Base-by-base conservation (phyloP, 345 rosid species). In the Hypericum androsaemum region DNA sequence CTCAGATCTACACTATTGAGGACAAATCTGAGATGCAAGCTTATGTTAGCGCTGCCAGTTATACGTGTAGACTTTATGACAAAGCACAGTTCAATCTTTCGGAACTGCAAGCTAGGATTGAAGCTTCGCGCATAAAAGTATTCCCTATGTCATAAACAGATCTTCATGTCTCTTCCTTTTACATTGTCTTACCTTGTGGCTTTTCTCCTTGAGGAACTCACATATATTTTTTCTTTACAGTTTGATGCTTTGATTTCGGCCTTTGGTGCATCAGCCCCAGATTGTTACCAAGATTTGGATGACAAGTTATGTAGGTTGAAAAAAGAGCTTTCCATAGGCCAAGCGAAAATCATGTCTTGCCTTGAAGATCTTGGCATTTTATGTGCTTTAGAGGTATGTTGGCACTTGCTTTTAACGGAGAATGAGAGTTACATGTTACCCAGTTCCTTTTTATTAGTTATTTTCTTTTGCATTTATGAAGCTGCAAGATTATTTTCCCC, bases 341-440 rank as follows among this genome's bases (percentile, higher is more conserved):
- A 68, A 48, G 62, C 77, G 10, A 85, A 83, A 69, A 78, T 86
- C 61, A 57, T 83, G 71, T 74, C 72, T 64, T 89, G 94, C 68
- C 83, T 89, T 57, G 83, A 83, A 58, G 78, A 80, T 66, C 88
- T 89, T 46, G 97, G 97, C 43, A 82, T 80, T 50, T 57, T 77
- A 41, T 89, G 97, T 68, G 81, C 97, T 41, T 71, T 75, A 54
- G 81, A 83, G 95, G 97, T 86, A 79, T 57, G 74, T 9, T 52
- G 43, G n/a, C 35, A 39, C 9, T 6, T 13, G 50, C 28, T 22
- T 22, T 22, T 22, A 13, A 17, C 16, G 7, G 22, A 17, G 22
- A 5, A 46, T 14, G 22, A 32, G 22, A 14, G 50, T 10, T 12
- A 13, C 7, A 4, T 46, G 17, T 32, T 46, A 6, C 9, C 15